phyloP scores from a whole-genome alignment of 768 basidiomycete genomes.

The Sarcodon aspratus region DNA sequence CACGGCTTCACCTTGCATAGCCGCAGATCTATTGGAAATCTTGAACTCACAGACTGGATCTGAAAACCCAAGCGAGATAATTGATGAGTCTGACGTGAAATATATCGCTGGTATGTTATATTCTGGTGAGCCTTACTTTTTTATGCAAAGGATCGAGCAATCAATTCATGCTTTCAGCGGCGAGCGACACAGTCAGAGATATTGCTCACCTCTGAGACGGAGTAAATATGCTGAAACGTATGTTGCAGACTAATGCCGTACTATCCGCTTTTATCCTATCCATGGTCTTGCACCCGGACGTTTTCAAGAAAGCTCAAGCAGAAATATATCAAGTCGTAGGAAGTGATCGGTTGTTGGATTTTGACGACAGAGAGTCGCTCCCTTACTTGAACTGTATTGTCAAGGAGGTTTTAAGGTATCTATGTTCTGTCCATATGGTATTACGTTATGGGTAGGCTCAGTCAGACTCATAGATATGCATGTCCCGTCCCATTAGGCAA shows the following conservation, averaged over 20 bases:
- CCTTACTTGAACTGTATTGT: slow-evolving; percentile 30
- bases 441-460: not conserved
- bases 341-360: slow-evolving; percentile 25
- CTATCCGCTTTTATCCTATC: slow-evolving; percentile 29
- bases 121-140: slow-evolving; percentile 7
- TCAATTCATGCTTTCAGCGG: not conserved
- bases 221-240: not conserved
- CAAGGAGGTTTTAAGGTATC: slow-evolving; percentile 20
- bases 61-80: not conserved
- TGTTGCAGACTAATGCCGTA: slow-evolving; percentile 25
- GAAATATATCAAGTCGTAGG: slow-evolving; percentile 33
- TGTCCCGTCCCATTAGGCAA: slow-evolving; percentile 9
- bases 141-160: not conserved
- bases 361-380: slow-evolving; percentile 25
- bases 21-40: not conserved
- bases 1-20: slow-evolving; percentile 5
- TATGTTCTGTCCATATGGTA: no score
- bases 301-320: slow-evolving; percentile 27
- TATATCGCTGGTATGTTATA: slow-evolving; percentile 11
- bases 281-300: slow-evolving; percentile 27
- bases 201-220: not conserved
- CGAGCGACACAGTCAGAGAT: no score
- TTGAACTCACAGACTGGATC: not conserved
- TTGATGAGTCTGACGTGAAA: slow-evolving; percentile 12
- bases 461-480: slow-evolving; percentile 5